Evolutionary conservation across 2,329 filamentous ascomycete species (phyloP).

Genomic region (Corinectria fuckeliana): DNA sequence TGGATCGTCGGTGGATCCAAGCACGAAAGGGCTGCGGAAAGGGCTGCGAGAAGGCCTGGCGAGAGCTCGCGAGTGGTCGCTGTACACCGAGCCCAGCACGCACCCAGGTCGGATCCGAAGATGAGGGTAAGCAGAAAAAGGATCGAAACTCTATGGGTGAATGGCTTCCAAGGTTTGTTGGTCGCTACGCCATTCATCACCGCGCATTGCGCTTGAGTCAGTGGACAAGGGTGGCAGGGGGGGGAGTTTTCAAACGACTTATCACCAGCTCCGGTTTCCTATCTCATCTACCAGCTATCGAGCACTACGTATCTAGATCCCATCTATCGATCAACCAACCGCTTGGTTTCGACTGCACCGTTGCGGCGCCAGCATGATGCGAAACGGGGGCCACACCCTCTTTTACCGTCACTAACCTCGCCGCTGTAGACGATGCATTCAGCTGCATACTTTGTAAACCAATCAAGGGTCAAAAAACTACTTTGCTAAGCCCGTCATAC

Average conservation of each 20-base stretch:
- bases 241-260: not conserved
- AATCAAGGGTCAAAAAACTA: not conserved
- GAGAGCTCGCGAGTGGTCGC: not conserved
- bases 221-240: not conserved
- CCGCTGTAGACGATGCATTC: not conserved
- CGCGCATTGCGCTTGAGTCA: conserved; percentile 11
- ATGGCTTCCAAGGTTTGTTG: conserved; percentile 9
- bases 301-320: not conserved
- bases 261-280: conserved; percentile 2
- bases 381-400: not conserved
- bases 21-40: not conserved
- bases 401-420: not conserved
- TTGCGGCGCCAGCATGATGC: not conserved
- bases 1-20: conserved; percentile 16
- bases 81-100: not conserved
- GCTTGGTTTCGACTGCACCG: not conserved
- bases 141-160: too few relatives aligned
- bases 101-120: not conserved
- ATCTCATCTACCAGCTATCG: not conserved
- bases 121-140: not conserved
- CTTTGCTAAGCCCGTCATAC: too few relatives aligned
- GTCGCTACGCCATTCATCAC: conserved; percentile 5
- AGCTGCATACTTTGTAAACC: not conserved
- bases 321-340: not conserved
- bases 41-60: not conserved